phyloP scores from a whole-genome alignment of 768 basidiomycete genomes.

The Cystofilobasidium ferigula region DNA sequence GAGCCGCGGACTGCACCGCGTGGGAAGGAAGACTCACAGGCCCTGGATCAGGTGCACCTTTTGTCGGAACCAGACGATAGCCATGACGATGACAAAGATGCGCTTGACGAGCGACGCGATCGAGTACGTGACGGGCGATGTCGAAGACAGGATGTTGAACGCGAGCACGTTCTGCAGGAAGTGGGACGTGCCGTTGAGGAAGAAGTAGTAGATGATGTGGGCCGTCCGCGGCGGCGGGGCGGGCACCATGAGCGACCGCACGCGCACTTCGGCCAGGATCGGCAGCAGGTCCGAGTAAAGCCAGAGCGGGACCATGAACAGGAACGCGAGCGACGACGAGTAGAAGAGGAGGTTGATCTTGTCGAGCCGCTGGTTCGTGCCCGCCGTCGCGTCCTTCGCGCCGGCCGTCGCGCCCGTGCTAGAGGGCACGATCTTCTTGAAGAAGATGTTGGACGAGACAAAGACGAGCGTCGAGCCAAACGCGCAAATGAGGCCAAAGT shows the following conservation, averaged over 20 bases:
- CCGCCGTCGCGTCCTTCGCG: constrained; percentile 25
- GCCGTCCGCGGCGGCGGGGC: constrained; percentile 19
- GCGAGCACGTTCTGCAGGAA: constrained; percentile 96
- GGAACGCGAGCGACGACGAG: constrained; percentile 84
- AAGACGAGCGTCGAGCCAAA: constrained; percentile 95
- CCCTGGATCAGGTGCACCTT: constrained; percentile 25
- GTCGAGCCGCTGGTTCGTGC: constrained; percentile 59
- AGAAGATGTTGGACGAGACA: constrained; percentile 96
- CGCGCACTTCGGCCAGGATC: constrained; percentile 46
- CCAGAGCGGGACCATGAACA: constrained; percentile 96
- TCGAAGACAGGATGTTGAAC: constrained; percentile 87
- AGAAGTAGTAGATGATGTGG: constrained; percentile 61
- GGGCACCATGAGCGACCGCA: constrained; percentile 17
- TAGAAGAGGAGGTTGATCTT: constrained; percentile 93
- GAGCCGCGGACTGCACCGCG: not conserved
- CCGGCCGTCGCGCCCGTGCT: constrained; percentile 39
- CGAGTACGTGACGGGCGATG: constrained; percentile 95
- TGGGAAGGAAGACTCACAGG: not conserved
- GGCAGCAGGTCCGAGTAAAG: constrained; percentile 70
- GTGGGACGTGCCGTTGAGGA: constrained; percentile 90
- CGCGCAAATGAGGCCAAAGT: constrained; percentile 78
- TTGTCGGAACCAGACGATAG: constrained; percentile 81
- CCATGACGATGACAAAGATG: constrained; percentile 94
- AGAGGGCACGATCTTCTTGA: constrained; percentile 92
- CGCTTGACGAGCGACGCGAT: constrained; percentile 97